phyloP scores from a whole-genome alignment of 2,329 filamentous ascomycete genomes.

The Chrysosphaeria jannelii region DNA sequence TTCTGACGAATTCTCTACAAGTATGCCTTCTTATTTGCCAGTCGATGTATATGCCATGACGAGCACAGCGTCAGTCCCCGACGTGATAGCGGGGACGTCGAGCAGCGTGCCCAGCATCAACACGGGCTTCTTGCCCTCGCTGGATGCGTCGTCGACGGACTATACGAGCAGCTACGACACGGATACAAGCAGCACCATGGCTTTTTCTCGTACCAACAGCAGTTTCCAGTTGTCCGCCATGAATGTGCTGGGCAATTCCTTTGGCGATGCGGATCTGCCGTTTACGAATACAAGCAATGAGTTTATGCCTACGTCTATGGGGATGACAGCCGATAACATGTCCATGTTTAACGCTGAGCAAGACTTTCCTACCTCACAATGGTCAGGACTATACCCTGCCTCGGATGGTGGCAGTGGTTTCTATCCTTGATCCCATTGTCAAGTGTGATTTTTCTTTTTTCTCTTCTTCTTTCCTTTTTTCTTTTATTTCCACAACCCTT shows the following conservation, averaged over 20 bases:
- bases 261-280: no score
- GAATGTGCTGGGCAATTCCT: no score
- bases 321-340: background rate
- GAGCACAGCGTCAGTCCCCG: no score
- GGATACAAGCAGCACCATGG: slow-evolving; percentile 10
- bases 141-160: no score
- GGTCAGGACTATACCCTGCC: background rate
- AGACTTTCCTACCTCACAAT: no score
- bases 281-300: slow-evolving; percentile 19
- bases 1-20: no score
- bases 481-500: background rate
- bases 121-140: no score
- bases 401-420: background rate
- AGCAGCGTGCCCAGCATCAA: no score
- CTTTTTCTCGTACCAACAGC: slow-evolving; percentile 17
- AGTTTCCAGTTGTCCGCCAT: slow-evolving; percentile 15
- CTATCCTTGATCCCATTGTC: background rate
- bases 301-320: slow-evolving; percentile 10
- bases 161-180: slow-evolving; percentile 2
- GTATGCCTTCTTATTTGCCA: no score
- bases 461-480: background rate
- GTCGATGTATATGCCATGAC: no score
- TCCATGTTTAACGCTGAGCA: slow-evolving; percentile 12
- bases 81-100: no score
- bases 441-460: background rate